Conservation (phyloP, 257 asterid genomes). For the Plantago ovata region DNA sequence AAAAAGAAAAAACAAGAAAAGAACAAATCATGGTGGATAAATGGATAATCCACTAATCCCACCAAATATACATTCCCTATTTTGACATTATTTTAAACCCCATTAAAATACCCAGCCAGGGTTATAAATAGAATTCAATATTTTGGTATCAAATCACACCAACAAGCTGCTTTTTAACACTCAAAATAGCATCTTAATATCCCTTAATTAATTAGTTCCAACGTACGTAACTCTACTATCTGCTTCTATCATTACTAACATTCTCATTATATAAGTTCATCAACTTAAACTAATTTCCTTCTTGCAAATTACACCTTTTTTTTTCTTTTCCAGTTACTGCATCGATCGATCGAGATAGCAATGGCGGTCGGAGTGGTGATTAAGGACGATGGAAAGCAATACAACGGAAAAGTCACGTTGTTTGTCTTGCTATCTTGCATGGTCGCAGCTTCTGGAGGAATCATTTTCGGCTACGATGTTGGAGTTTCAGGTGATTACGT, state of each 20-base stretch:
- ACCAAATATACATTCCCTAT: neutral
- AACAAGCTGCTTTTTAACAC: neutral
- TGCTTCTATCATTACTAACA: neutral
- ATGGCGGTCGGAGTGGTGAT: slow-evolving; percentile 3
- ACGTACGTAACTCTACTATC: neutral
- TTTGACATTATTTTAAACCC: slow-evolving; percentile 4
- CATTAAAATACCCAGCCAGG: neutral
- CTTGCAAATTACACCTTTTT: no score
- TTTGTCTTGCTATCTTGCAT: slow-evolving; percentile 10
- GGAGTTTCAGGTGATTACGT: slow-evolving; percentile 1
- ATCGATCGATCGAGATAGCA: neutral
- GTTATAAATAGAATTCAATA: slow-evolving; percentile 7
- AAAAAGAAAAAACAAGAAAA: slow-evolving; percentile 3
- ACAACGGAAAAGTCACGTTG: slow-evolving; percentile 1
- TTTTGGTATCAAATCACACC: neutral
- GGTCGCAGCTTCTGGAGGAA: slow-evolving; percentile 7
- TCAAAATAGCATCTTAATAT: neutral
- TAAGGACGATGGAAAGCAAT: neutral
- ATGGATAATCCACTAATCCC: slow-evolving; percentile 1
- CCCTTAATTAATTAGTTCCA: no score
- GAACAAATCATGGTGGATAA: slow-evolving; percentile 1
- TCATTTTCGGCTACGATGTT: slow-evolving; percentile 5
- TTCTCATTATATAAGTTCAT: neutral
- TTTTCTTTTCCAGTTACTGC: neutral
- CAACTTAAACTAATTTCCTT: neutral